phyloP scores from a whole-genome alignment of 495 filamentous ascomycete genomes.

The Trichoderma virens region DNA sequence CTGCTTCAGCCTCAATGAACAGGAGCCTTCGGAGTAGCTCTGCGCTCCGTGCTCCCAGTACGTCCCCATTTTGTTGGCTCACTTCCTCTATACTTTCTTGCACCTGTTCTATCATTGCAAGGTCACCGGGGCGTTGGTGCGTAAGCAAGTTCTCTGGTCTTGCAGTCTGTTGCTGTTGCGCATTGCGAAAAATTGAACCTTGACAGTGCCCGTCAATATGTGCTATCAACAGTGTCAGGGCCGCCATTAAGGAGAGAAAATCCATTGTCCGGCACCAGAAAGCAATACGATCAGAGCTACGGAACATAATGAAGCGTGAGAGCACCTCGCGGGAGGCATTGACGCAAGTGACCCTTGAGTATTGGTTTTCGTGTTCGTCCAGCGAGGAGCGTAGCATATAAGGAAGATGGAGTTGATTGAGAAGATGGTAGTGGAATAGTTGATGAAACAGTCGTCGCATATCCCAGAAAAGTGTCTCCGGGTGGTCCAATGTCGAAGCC shows the following conservation, averaged over 20 bases:
- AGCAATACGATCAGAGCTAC: constrained; percentile 17
- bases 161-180: too few species aligned
- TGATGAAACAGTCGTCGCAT: constrained; percentile 17
- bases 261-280: constrained; percentile 24
- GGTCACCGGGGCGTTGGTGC: constrained; percentile 36
- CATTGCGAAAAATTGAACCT: too few species aligned
- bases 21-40: constrained; percentile 27
- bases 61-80: constrained; percentile 24
- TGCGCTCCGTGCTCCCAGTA: constrained; percentile 24
- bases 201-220: constrained; percentile 23
- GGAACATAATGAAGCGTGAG: constrained; percentile 20
- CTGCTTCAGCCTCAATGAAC: constrained; percentile 28
- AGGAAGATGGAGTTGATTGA: constrained; percentile 18
- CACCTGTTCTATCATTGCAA: constrained; percentile 36
- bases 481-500: constrained; percentile 10
- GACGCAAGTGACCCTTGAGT: constrained; percentile 21
- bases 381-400: constrained; percentile 15
- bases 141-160: constrained; percentile 19
- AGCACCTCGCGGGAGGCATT: constrained; percentile 24
- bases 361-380: constrained; percentile 11
- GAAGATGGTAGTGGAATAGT: constrained; percentile 14
- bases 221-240: constrained; percentile 26
- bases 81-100: constrained; percentile 32
- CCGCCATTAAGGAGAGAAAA: constrained; percentile 28
- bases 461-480: constrained; percentile 14